Evolutionary conservation across 2,329 filamentous ascomycete species (phyloP).

Genomic region (Laburnicola sp.): DNA sequence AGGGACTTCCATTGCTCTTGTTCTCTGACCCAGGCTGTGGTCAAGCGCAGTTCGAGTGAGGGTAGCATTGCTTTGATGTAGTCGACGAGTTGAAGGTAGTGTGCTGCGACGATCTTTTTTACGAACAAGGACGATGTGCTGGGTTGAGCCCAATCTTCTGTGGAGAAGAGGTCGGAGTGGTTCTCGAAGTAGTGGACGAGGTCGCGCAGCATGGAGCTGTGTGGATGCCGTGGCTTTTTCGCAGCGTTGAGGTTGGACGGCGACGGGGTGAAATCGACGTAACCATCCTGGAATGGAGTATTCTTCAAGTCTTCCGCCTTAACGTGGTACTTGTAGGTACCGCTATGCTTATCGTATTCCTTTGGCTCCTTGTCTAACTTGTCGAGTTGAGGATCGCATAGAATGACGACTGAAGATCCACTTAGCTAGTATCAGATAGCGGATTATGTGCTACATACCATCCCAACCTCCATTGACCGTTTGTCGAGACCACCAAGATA

Average conservation of each 20-base stretch:
- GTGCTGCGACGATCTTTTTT: not conserved
- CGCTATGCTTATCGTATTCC: constrained; percentile 12
- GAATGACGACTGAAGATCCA: constrained; percentile 28
- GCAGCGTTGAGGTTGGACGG: not conserved
- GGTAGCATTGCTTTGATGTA: not conserved
- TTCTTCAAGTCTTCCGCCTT: constrained; percentile 18
- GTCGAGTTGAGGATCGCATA: constrained; percentile 37
- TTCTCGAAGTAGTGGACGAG: constrained; percentile 33
- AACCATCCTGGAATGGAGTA: constrained; percentile 34
- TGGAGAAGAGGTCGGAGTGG: constrained; percentile 20
- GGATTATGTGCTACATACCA: constrained; percentile 17
- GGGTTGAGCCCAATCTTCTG: constrained; percentile 24
- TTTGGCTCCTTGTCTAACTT: constrained; percentile 19
- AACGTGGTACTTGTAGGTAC: constrained; percentile 2
- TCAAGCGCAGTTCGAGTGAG: constrained; percentile 21
- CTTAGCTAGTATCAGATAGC: not conserved
- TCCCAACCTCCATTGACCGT: constrained; percentile 34
- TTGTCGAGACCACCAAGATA: constrained; percentile 35
- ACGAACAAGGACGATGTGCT: constrained; percentile 16
- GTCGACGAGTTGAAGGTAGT: not conserved
- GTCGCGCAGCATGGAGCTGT: constrained; percentile 32
- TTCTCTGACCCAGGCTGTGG: constrained; percentile 18
- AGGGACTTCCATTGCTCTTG: constrained; percentile 20
- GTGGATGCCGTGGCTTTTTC: constrained; percentile 21
- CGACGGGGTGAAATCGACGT: constrained; percentile 32